Evolutionary conservation across 164 flowering plant genomes (phyloP).

Genomic region (Nymphaea thermarum): DNA sequence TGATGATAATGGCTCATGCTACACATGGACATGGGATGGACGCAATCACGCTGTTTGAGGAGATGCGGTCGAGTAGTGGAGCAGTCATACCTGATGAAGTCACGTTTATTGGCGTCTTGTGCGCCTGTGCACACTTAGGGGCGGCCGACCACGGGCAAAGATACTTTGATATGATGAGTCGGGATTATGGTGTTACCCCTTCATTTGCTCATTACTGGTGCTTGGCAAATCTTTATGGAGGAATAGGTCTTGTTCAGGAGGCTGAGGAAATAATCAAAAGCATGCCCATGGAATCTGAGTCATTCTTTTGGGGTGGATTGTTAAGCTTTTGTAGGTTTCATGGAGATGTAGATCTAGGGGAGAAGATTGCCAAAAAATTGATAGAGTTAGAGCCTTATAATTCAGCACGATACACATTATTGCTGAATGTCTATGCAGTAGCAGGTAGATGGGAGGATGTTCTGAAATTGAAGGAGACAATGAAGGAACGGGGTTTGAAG

Average conservation of each 20-base stretch:
- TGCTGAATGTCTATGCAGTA: conserved; percentile 46
- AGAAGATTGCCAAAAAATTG: conserved; percentile 36
- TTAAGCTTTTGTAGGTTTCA: conserved; percentile 41
- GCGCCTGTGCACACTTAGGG: conserved; percentile 60
- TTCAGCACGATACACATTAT: conserved; percentile 27
- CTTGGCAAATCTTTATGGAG: conserved; percentile 57
- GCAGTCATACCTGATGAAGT: conserved; percentile 46
- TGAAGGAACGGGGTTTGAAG: conserved; percentile 26
- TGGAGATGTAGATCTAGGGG: conserved; percentile 36
- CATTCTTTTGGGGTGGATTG: conserved; percentile 38
- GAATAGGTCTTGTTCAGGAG: conserved; percentile 34
- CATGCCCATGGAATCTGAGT: conserved; percentile 26
- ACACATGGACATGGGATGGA: conserved; percentile 51
- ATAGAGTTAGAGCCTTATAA: conserved; percentile 48
- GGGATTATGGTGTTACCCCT: conserved; percentile 34
- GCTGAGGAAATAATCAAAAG: conserved; percentile 37
- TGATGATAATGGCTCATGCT: conserved; percentile 67
- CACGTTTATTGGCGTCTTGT: conserved; percentile 49
- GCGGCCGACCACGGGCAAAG: conserved; percentile 31
- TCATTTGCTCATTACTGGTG: conserved; percentile 81
- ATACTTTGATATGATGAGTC: conserved; percentile 39
- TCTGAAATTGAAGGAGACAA: conserved; percentile 28
- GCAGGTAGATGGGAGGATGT: conserved; percentile 63
- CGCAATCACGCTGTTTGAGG: conserved; percentile 38
- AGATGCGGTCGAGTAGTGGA: conserved; percentile 17